phyloP scores from a whole-genome alignment of 2,329 filamentous ascomycete species.

The Botryotinia calthae region DNA sequence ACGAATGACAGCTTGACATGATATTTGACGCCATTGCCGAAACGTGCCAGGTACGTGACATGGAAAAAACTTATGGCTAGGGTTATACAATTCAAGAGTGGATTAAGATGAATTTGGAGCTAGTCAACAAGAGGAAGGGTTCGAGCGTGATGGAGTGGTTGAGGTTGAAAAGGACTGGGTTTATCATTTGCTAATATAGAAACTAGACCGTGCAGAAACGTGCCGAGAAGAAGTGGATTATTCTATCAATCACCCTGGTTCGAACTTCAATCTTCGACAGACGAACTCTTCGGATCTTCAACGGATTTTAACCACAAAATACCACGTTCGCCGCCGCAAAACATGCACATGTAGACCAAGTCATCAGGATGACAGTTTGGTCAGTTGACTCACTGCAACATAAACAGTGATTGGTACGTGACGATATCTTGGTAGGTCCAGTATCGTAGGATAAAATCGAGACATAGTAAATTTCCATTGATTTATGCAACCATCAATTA shows the following conservation, averaged over 20 bases:
- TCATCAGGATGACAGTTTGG: background rate
- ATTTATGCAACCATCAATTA: background rate
- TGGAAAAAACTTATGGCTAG: background rate
- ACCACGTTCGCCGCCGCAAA: conserved; percentile 15
- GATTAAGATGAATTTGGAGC: background rate
- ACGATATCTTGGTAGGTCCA: background rate
- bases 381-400: background rate
- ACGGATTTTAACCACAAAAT: conserved; percentile 1
- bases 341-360: background rate
- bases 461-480: background rate
- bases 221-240: conserved; percentile 7
- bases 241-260: background rate
- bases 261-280: background rate
- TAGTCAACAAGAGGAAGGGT: conserved; percentile 2
- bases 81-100: conserved; percentile 11
- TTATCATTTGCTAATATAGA: background rate
- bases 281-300: conserved; percentile 18
- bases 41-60: conserved; percentile 21
- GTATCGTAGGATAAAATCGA: background rate
- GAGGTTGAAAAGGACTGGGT: conserved; percentile 6
- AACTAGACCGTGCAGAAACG: conserved; percentile 10
- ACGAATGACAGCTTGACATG: conserved; percentile 19
- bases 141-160: conserved; percentile 11
- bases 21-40: conserved; percentile 23
- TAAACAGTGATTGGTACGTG: background rate